Conservation (phyloP, 441 rosid species). For the Adansonia madagascariensis region DNA sequence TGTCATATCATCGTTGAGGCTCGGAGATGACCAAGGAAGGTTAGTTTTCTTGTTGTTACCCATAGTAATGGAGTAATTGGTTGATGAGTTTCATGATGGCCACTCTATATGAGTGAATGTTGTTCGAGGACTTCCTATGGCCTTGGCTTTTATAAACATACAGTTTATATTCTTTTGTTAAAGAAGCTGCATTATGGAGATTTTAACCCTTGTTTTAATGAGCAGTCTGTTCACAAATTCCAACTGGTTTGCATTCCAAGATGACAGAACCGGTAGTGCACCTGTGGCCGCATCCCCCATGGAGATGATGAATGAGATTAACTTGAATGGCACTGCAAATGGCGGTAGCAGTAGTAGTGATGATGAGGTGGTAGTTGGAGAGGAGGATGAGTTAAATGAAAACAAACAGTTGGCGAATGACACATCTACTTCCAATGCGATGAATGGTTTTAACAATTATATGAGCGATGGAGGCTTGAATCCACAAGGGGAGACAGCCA, state of each 20-base stretch:
- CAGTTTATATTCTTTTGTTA: too few species aligned
- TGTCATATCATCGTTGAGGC: slow-evolving; percentile 92
- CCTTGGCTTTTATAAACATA: slow-evolving; percentile 29
- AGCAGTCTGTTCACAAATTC: slow-evolving; percentile 58
- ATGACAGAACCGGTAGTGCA: slow-evolving; percentile 60
- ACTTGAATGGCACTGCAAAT: slow-evolving; percentile 62
- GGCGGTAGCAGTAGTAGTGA: slow-evolving; percentile 78
- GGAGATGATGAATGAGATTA: slow-evolving; percentile 67
- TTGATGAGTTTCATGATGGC: too few species aligned
- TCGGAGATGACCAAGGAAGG: slow-evolving; percentile 95
- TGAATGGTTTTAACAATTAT: slow-evolving; percentile 40
- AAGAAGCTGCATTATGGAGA: too few species aligned
- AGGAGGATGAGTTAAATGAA: slow-evolving; percentile 75
- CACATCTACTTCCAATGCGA: slow-evolving; percentile 61
- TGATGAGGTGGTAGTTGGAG: slow-evolving; percentile 95
- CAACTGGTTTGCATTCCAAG: slow-evolving; percentile 93
- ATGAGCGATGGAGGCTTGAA: slow-evolving; percentile 30
- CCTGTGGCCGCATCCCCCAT: slow-evolving; percentile 54
- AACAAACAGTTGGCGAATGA: slow-evolving; percentile 51
- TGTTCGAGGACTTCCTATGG: too few species aligned
- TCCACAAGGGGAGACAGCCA: slow-evolving; percentile 33
- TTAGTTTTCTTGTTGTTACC: slow-evolving; percentile 26
- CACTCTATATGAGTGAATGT: too few species aligned
- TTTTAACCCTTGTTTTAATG: too few species aligned
- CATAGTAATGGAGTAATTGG: too few species aligned